phyloP scores from a whole-genome alignment of 2,329 filamentous ascomycete genomes.

The Falciphora oryzae region DNA sequence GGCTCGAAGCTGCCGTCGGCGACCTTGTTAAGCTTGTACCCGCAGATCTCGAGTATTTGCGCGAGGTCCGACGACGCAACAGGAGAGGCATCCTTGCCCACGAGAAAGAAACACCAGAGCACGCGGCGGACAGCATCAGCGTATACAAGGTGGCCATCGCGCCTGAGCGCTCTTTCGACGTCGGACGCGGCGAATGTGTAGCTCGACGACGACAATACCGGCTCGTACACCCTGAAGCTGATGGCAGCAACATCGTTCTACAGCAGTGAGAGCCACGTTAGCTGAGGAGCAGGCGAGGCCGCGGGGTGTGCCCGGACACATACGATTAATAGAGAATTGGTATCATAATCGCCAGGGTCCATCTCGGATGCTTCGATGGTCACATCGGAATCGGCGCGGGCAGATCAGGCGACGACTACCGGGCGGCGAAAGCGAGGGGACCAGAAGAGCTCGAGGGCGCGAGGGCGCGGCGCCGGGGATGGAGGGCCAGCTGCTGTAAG shows the following conservation, averaged over 20 bases:
- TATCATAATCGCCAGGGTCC: constrained; percentile 59
- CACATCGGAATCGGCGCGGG: constrained; percentile 8
- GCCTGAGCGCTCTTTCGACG: constrained; percentile 44
- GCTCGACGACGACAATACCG: constrained; percentile 25
- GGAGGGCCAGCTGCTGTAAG: background rate
- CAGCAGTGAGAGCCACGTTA: background rate
- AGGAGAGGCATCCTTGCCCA: constrained; percentile 33
- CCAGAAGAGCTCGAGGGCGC: background rate
- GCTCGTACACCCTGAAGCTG: constrained; percentile 33
- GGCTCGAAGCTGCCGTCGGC: constrained; percentile 49
- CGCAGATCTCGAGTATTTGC: constrained; percentile 36
- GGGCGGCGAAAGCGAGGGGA: background rate
- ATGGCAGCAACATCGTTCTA: constrained; percentile 54
- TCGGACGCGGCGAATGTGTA: constrained; percentile 43
- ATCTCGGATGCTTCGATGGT: constrained; percentile 37
- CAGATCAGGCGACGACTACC: background rate
- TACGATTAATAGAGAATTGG: constrained; percentile 55
- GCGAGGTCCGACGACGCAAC: constrained; percentile 26
- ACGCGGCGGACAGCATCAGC: constrained; percentile 44
- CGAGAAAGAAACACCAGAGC: constrained; percentile 50
- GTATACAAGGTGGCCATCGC: constrained; percentile 47
- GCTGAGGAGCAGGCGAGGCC: constrained; percentile 1
- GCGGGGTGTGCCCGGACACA: constrained; percentile 20
- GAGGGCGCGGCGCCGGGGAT: background rate
- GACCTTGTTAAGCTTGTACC: constrained; percentile 36